Conservation (phyloP, 306 rosid species). For the Citrullus mucosospermus region DNA sequence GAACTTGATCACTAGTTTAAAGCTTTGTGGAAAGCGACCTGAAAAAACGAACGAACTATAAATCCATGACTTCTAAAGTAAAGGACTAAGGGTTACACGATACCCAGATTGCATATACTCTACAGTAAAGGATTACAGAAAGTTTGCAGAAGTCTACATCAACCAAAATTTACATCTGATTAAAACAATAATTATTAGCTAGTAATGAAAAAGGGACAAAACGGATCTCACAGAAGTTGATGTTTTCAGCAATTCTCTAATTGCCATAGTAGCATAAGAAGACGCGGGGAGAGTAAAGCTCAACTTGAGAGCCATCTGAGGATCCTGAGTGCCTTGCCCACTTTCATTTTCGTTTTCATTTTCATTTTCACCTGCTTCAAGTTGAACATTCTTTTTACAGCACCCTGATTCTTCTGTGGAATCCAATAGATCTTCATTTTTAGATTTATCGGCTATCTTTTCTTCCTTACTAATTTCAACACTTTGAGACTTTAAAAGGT, state of each 20-base stretch:
- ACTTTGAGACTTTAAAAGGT: slow-evolving; percentile 32
- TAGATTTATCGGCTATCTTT: slow-evolving; percentile 19
- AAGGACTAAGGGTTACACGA: not conserved
- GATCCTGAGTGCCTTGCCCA: slow-evolving; percentile 27
- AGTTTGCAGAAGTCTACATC: not conserved
- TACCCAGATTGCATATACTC: not conserved
- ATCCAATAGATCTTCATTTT: slow-evolving; percentile 18
- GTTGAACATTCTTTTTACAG: slow-evolving; percentile 20
- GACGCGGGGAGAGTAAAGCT: slow-evolving; percentile 85
- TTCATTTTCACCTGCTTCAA: slow-evolving; percentile 4
- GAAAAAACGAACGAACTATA: slow-evolving; percentile 17
- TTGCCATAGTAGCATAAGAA: slow-evolving; percentile 93
- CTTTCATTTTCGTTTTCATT: not conserved
- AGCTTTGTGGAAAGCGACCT: slow-evolving; percentile 90
- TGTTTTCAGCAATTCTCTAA: slow-evolving; percentile 91
- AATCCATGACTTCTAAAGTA: not conserved
- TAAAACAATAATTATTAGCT: not conserved
- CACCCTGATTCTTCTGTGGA: slow-evolving; percentile 20
- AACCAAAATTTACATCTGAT: not conserved
- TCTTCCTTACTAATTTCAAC: slow-evolving; percentile 12
- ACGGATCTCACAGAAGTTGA: slow-evolving; percentile 74
- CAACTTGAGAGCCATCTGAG: slow-evolving; percentile 71
- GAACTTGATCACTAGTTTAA: slow-evolving; percentile 33
- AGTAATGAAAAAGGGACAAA: not conserved
- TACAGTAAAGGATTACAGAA: not conserved